Conservation (phyloP, 2,329 filamentous ascomycete species). For the Lachnum nothofagi region DNA sequence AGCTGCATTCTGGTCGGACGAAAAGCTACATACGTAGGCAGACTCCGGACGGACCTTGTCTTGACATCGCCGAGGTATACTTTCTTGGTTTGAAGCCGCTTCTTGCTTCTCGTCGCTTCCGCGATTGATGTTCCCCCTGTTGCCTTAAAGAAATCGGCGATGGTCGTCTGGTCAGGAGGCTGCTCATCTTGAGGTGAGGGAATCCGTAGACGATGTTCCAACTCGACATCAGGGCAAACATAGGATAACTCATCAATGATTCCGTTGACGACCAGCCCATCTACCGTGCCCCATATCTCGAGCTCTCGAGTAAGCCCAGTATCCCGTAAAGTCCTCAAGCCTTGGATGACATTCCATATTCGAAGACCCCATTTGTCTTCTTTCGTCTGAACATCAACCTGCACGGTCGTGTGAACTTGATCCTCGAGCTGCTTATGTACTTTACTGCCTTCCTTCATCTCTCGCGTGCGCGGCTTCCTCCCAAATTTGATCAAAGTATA, state of each 20-base stretch:
- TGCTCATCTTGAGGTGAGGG: conserved; percentile 33
- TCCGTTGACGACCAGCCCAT: conserved; percentile 80
- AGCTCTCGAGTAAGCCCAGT: conserved; percentile 70
- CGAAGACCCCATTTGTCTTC: conserved; percentile 79
- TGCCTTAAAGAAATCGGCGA: conserved; percentile 27
- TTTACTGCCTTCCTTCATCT: conserved; percentile 76
- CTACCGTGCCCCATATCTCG: conserved; percentile 78
- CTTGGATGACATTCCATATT: conserved; percentile 89
- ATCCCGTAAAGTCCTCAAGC: conserved; percentile 66
- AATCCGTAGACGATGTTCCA: conserved; percentile 44
- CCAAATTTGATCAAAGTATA: conserved; percentile 78
- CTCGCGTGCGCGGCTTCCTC: conserved; percentile 66
- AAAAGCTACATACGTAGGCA: conserved; percentile 58
- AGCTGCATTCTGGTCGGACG: conserved; percentile 80
- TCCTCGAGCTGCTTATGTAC: conserved; percentile 83
- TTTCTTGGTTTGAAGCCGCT: conserved; percentile 24
- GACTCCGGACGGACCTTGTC: conserved; percentile 61
- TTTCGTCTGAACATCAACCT: conserved; percentile 64
- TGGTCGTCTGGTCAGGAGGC: conserved; percentile 29
- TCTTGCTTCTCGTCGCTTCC: conserved; percentile 14
- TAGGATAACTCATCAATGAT: conserved; percentile 83
- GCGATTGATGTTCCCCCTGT: conserved; percentile 15
- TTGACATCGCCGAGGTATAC: conserved; percentile 88
- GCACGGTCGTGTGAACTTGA: conserved; percentile 73
- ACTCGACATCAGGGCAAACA: conserved; percentile 65